Base-by-base conservation (phyloP, 2,329 filamentous ascomycete species). In the Colletotrichum truncatum region DNA sequence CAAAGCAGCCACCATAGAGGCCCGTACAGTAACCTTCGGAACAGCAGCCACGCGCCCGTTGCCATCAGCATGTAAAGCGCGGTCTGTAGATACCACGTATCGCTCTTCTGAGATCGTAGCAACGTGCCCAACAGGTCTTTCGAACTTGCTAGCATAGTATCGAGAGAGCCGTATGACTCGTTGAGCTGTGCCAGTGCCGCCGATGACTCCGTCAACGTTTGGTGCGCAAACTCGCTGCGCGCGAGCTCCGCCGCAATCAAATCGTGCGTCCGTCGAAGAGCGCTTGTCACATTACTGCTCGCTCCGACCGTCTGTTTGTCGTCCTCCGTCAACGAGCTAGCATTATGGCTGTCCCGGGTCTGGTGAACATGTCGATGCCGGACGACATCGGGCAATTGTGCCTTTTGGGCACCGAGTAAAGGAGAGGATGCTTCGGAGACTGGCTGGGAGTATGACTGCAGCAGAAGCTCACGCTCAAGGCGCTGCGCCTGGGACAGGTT, bases 71-170 rank as follows among this genome's bases (percentile, higher is more conserved):
- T 85, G 75, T 94, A 97, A 70, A 98, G 89, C 2, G 94, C 89
- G 36, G 93, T 97, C 78, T 96, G 92, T 32, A 99, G 86, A 76
- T 99, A 99, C 96, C 96, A 99, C 3, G 94, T 98, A 75, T 99
- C 96, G 69, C 91, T 96, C 84, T 99, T 99, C 75, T 97, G 93
- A 68, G 93, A 96, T 67, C 89, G 88, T 48, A 98, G 81, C 46
- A 99, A 82, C 16, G 93, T 93, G 6, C 89, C 88, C 7, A 98
- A 87, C 16, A 99, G 82, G 59, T 89, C 90, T 69, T 88, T 87
- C 46, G 92, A 94, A 61, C 87, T 91, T 3, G 87, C 84, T 36
- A 99, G 84, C 74, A 98, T 85, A 11, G 87, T 87, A 71, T 95
- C 93, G 5, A 98, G 87, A 52, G 89, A 89, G 18, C 85, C 89